Conservation (phyloP, 257 asterid genomes). For the Solanum rostratum region DNA sequence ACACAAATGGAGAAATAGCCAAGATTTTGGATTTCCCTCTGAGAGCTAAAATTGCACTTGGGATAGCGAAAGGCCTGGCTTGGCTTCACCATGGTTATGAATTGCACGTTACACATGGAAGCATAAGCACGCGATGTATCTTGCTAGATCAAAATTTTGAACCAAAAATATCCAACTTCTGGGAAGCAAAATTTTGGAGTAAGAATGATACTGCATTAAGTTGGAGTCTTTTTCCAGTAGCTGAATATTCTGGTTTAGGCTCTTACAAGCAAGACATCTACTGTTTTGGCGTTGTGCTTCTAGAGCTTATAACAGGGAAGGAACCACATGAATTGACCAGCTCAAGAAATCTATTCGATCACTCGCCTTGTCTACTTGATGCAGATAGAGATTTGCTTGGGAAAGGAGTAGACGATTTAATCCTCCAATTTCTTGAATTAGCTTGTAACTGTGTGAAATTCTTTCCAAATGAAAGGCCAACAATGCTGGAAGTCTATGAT, state of each 20-base stretch:
- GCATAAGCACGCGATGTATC: conserved; percentile 12
- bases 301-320: conserved; percentile 13
- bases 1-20: background rate
- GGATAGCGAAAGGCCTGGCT: conserved; percentile 15
- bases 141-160: conserved; percentile 11
- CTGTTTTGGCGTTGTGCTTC: conserved; percentile 13
- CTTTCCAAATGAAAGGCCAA: conserved; percentile 11
- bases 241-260: background rate
- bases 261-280: conserved; percentile 7
- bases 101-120: conserved; percentile 7
- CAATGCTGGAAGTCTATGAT: conserved; percentile 11
- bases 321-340: background rate
- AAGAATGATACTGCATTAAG: background rate
- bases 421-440: conserved; percentile 2
- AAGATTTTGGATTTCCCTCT: background rate
- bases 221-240: background rate
- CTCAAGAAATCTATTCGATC: background rate
- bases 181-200: conserved; percentile 3
- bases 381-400: background rate
- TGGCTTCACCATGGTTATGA: conserved; percentile 13
- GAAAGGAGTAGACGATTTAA: conserved; percentile 6
- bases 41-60: conserved; percentile 13
- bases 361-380: background rate
- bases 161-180: conserved; percentile 13
- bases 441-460: conserved; percentile 12